Evolutionary conservation across 129 eudicot species (phyloP), one percentile per base, ranked within the genome.

Genomic region (Tanacetum coccineum): DNA sequence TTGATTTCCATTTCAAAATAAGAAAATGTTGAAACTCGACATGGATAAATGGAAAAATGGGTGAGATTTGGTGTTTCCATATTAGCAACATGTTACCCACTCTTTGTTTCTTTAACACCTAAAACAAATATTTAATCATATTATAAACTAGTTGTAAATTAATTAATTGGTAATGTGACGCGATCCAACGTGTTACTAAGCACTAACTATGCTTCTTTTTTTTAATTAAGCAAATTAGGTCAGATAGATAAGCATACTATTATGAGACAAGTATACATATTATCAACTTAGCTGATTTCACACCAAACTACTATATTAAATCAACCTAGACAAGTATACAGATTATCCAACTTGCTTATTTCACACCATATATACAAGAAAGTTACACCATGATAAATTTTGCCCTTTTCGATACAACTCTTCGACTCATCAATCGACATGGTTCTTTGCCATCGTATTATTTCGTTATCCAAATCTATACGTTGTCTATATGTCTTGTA

Each of bases 71-170:
- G 32, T 74, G 79, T 58, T 74, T 74, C 73, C 79, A 14, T 74
- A 66, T 21, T 32, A 66, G 73, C 67, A 74, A 74, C 79, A 74
- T 66, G 79, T 59, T 57, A 66, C 3, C 73, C 73, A 74, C 73
- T 59, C 66, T 57, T 26, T 2, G 62, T 52, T 50, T 39, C 10
- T 48, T n/a, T 10, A 17, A 46, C 48, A 18, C 47, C 19, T 47
- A 25, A 44, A 39, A 8, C 12, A 17, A 52, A 40, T 21, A 44
- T 14, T 20, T 12, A 32, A 39, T 20, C 20, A 68, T 21, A 18
- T 10, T 32, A 67, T 22, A 52, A 17, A 18, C 20, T 59, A 46
- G 64, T 63, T 30, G 44, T 22, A 36, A 4, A 44, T 39, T 73
- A 19, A 13, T 49, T 30, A 52, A 73, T n/a, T 40, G 21, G 46